Evolutionary conservation across 2,329 filamentous ascomycete species (phyloP), one percentile per base, ranked within the genome.

Genomic region (Pseudogymnoascus sp.): DNA sequence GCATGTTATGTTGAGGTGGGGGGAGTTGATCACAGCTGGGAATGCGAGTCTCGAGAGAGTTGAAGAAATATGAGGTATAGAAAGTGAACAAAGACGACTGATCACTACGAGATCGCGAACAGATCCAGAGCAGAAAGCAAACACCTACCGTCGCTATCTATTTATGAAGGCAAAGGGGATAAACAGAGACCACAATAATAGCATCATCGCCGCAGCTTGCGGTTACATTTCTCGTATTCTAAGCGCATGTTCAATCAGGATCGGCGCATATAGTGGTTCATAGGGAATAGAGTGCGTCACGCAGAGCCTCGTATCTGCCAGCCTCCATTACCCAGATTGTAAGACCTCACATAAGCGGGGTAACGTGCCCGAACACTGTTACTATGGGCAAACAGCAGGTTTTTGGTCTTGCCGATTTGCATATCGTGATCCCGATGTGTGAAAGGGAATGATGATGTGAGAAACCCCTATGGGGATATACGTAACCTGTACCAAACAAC

Each of bases 171-270:
- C 25, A 18, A 53, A 6, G 3, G 25, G n/a, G 25, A 31, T 53
- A 53, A 53, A 34, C 46, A 53, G 46, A 53, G 46, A 28, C 46
- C 46, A 53, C 46, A 53, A 53, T 53, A 53, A 53, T 31, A 53
- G 46, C 46, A 53, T 53, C 46, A 53, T 53, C 23, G 46, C 46
- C n/a, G 46, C 25, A 23, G 7, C 25, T 49, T 31, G 46, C 23
- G 40, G 46, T 53, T 53, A 53, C 46, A 31, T 53, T 53, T 53
- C 46, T 53, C 46, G 46, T 53, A 53, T 53, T 53, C 46, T 28
- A 53, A 53, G 46, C 46, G 23, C 18, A 11, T 4, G 14, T 16
- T 31, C 25, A 31, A 53, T 53, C 46, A 53, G 14, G 46, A 53
- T 53, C 46, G 46, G 46, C 46, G 46, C n/a, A 53, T 28, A 53